phyloP scores from a whole-genome alignment of 106 monocot species.

The Dendrobium huoshanense region DNA sequence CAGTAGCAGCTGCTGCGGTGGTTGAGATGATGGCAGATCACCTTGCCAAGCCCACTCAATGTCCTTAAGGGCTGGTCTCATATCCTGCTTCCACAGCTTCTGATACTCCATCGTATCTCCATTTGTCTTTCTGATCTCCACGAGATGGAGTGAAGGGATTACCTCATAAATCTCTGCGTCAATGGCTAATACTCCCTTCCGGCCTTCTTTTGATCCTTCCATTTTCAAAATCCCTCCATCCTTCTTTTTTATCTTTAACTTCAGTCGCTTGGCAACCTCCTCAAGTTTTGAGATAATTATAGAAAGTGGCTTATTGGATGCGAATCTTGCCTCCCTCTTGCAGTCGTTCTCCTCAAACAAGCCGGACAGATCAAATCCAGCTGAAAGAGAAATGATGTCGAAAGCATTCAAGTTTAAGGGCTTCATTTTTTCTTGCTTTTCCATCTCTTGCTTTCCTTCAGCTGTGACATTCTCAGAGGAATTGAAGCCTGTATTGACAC shows the following conservation, averaged over 20 bases:
- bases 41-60: constrained; percentile 24
- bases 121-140: constrained; percentile 24
- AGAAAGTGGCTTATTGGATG: constrained; percentile 7
- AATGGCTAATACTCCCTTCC: constrained; percentile 20
- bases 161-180: constrained; percentile 33
- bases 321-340: constrained; percentile 19
- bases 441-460: background rate
- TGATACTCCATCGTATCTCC: constrained; percentile 35
- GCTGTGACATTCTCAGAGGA: background rate
- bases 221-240: constrained; percentile 30
- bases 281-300: constrained; percentile 22
- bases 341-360: constrained; percentile 18
- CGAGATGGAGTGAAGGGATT: constrained; percentile 19
- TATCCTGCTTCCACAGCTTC: constrained; percentile 18
- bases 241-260: constrained; percentile 28
- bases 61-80: constrained; percentile 16
- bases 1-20: background rate
- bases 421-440: constrained; percentile 12
- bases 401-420: constrained; percentile 28
- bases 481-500: constrained; percentile 12
- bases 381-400: constrained; percentile 37
- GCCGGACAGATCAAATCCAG: constrained; percentile 28
- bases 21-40: constrained; percentile 7
- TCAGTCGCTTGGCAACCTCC: constrained; percentile 19
- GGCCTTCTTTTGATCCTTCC: constrained; percentile 15